Evolutionary conservation across 768 basidiomycete species (phyloP), one percentile per base, ranked within the genome.

Genomic region (Brasilioporus rufonigricans): DNA sequence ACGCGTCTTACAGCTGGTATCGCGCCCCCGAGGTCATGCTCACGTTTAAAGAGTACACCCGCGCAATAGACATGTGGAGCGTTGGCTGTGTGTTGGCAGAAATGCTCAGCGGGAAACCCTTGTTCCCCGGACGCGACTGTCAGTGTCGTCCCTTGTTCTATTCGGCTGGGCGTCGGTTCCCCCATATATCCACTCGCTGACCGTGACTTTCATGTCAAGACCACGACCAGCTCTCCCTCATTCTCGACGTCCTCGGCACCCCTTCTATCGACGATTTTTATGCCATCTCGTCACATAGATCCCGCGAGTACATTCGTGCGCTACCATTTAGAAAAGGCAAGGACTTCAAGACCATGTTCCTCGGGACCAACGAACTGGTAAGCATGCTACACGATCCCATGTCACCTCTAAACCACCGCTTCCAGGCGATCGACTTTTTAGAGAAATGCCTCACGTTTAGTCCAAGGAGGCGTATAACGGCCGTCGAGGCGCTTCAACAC

Each of bases 21-120:
- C 85, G 96, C 29, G 96, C 96, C 0, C 96, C 96, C 0, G 96
- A 98, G 70, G 91, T 98, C 57, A 98, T 98, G 96, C 80, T 98
- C 33, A 96, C 93, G 0, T 98, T 97, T 77, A 93, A 95, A 66
- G 87, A 95, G 75, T 98, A 98, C 69, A 94, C 93, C 6, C 82
- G 83, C 32, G 88, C 88, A 0, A 89, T 92, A 70, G 90, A 92
- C 60, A 81, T 93, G 68, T 93, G 91, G 91, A 85, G 84, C 55
- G 89, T 92, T 19, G 89, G 91, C 2, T 93, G 91, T 66, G 85
- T 92, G 2, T 73, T 92, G 45, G 95, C 94, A 8, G 94, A 95
- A 73, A 93, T 95, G 92, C 75, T 95, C 0, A 85, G 80, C 55
- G 92, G 95, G n/a, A 86, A 89, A 65, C 91, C 95, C 1, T 73